phyloP scores from a whole-genome alignment of 495 filamentous ascomycete species.

The Barbatosphaeria neglecta region DNA sequence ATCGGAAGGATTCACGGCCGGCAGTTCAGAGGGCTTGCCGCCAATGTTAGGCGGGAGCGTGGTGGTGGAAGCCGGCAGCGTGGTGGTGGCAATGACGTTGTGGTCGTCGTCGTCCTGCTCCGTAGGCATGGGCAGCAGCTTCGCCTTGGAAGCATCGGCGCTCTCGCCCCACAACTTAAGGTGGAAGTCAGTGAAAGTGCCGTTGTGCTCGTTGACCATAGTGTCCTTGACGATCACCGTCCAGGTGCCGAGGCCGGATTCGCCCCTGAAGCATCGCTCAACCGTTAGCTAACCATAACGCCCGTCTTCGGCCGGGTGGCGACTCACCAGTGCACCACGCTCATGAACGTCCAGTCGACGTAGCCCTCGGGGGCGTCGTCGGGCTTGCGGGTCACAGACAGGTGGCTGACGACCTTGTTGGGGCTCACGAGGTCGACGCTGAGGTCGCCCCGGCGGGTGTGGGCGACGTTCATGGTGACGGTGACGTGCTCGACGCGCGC shows the following conservation, averaged over 20 bases:
- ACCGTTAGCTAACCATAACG: constrained; percentile 3
- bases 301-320: not conserved
- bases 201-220: constrained; percentile 58
- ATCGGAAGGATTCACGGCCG: constrained; percentile 49
- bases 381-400: constrained; percentile 56
- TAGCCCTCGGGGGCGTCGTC: constrained; percentile 65
- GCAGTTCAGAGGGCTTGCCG: constrained; percentile 14
- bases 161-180: constrained; percentile 88
- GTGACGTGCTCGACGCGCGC: constrained; percentile 86
- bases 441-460: constrained; percentile 76
- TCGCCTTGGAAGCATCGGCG: constrained; percentile 59
- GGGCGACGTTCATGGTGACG: constrained; percentile 90
- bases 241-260: constrained; percentile 79
- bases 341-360: constrained; percentile 97
- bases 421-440: constrained; percentile 89
- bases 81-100: constrained; percentile 36
- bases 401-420: constrained; percentile 66
- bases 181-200: constrained; percentile 83
- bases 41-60: constrained; percentile 15
- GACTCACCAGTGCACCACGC: constrained; percentile 83
- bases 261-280: constrained; percentile 59
- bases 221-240: constrained; percentile 84
- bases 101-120: constrained; percentile 78
- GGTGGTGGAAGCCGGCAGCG: constrained; percentile 27
- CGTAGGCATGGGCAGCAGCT: constrained; percentile 67